Base-by-base conservation (phyloP, 2,329 filamentous ascomycete genomes). In the Penicillium sp. region DNA sequence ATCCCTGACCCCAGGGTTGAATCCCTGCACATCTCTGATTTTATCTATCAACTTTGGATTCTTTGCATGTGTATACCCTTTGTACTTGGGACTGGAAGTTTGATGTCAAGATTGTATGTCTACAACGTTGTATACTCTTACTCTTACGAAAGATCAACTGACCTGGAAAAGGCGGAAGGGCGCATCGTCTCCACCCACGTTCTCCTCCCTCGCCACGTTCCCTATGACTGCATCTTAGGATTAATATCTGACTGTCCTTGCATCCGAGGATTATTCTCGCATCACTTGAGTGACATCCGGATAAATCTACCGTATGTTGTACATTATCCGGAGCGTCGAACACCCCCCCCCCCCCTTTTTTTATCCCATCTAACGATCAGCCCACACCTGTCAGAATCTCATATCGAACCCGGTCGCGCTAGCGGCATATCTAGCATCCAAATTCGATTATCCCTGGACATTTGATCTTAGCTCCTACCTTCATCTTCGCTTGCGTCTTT, bases 141-240 rank as follows among this genome's bases (percentile, higher is more conserved):
- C 23, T 23, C 23, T 23, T 23, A 23, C 23, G 23, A 23, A 5
- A 23, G 16, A 18, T 41, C 36, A 38, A 44, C 30, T 46, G 32
- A 46, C 34, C 14, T 23, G 23, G 18, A 16, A 32, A 46, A 36
- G n/a, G 32, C 19, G 32, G 26, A 47, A 26, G 10, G 16, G 35
- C 35, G 35, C 16, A 39, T 38, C 18, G 19, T 16, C 11, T 29
- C 19, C 16, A 41, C 18, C 49, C 49, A 52, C 49, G 49, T 52
- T 52, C 44, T 40, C 27, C 19, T 13, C 18, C 29, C n/a, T 10
- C 7, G 29, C 48, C 49, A 51, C 49, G 41, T 51, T 43, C 48
- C 8, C 23, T 39, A 35, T 39, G n/a, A 27, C 43, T 46, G 44
- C 32, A 47, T 11, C 11, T 9, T 14, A 11, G 13, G 19, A 41